Conservation (phyloP, 768 basidiomycete species). For the Scleroderma bovista region DNA sequence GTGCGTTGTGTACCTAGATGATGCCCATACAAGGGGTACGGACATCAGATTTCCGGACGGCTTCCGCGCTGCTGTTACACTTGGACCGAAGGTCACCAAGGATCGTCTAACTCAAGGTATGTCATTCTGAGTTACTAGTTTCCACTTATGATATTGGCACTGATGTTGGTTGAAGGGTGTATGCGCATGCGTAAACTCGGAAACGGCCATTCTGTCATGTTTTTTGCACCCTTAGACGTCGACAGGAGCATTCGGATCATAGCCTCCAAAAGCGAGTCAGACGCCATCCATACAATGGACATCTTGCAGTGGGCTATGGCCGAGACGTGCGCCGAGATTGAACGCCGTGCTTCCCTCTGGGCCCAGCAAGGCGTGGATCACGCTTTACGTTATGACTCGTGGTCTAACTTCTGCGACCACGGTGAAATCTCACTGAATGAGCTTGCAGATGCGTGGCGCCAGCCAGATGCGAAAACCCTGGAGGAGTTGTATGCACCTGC, state of each 20-base stretch:
- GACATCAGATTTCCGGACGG: background rate
- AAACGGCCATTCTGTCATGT: constrained; percentile 37
- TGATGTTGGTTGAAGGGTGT: constrained; percentile 28
- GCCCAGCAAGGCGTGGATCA: constrained; percentile 28
- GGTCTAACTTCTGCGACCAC: background rate
- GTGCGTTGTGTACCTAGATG: background rate
- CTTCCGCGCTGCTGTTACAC: background rate
- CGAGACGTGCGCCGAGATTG: constrained; percentile 35
- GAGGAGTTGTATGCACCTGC: background rate
- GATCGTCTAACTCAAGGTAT: background rate
- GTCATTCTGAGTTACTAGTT: constrained; percentile 39
- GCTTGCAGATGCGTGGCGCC: background rate
- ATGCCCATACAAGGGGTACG: background rate
- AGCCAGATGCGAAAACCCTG: background rate
- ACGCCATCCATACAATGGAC: constrained; percentile 16
- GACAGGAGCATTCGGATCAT: constrained; percentile 27
- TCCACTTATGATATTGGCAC: constrained; percentile 35
- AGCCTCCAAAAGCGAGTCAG: constrained; percentile 1
- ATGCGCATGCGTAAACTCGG: constrained; percentile 46
- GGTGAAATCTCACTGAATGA: background rate
- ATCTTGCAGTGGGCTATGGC: constrained; percentile 37
- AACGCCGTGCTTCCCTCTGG: constrained; percentile 33
- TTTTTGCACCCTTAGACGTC: constrained; percentile 37
- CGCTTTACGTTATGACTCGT: background rate
- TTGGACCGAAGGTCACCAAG: background rate